phyloP scores from a whole-genome alignment of 1,284 basidiomycete genomes.

The Leccinum pachyderme region DNA sequence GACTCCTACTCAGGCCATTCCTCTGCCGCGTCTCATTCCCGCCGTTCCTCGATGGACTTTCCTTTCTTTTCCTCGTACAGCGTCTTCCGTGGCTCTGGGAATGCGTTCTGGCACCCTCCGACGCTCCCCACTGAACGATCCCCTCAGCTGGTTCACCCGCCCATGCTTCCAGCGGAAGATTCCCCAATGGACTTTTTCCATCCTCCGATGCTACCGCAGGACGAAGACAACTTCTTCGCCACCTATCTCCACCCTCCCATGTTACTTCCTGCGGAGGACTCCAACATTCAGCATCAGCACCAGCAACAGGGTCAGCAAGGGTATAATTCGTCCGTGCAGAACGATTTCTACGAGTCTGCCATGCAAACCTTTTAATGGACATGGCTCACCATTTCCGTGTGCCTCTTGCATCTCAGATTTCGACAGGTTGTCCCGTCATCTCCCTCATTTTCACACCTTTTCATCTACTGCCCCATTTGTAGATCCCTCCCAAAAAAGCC shows the following conservation, averaged over 20 bases:
- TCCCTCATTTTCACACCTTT: not conserved
- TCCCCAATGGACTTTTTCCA: slow-evolving; percentile 53
- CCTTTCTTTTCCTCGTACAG: slow-evolving; percentile 49
- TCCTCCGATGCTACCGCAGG: slow-evolving; percentile 46
- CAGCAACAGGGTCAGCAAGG: slow-evolving; percentile 38
- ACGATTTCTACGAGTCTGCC: slow-evolving; percentile 29
- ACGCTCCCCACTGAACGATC: slow-evolving; percentile 55
- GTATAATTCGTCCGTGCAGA: slow-evolving; percentile 20
- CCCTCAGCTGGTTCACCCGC: slow-evolving; percentile 56
- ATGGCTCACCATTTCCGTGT: slow-evolving; percentile 1
- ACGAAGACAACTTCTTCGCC: slow-evolving; percentile 53
- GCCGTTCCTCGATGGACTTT: slow-evolving; percentile 60
- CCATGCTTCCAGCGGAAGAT: slow-evolving; percentile 52
- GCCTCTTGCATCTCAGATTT: slow-evolving; percentile 10
- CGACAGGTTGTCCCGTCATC: slow-evolving; percentile 2
- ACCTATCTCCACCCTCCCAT: slow-evolving; percentile 60
- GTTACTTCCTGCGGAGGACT: slow-evolving; percentile 40
- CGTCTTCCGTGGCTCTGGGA: slow-evolving; percentile 50
- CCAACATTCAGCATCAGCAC: slow-evolving; percentile 34
- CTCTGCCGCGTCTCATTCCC: slow-evolving; percentile 40
- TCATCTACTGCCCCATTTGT: slow-evolving; percentile 11
- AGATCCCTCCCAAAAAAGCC: slow-evolving; percentile 16
- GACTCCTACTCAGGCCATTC: slow-evolving; percentile 43
- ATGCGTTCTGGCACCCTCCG: slow-evolving; percentile 71
- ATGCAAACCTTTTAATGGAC: slow-evolving; percentile 30